Conservation (phyloP, 108 stramenopile genomes). For the Skeletonema costatum region DNA sequence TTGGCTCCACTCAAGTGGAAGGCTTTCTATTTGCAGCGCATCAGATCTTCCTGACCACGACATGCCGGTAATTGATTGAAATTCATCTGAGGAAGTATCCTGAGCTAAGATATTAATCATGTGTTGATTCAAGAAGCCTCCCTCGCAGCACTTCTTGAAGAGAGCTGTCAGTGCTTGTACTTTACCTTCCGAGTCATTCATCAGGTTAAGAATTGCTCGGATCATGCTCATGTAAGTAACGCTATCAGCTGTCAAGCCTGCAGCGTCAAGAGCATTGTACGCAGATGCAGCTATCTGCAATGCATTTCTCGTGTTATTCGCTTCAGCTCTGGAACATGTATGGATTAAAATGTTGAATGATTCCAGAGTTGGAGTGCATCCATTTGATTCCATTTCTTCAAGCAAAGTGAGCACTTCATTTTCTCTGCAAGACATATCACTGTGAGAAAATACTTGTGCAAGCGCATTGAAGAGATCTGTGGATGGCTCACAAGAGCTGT, state of each 20-base stretch:
- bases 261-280: slow-evolving; percentile 24
- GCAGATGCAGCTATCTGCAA: slow-evolving; percentile 37
- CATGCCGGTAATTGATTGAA: slow-evolving; percentile 21
- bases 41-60: background rate
- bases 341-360: slow-evolving; percentile 49
- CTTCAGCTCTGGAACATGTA: slow-evolving; percentile 20
- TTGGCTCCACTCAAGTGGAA: slow-evolving; percentile 36
- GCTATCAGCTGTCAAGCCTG: slow-evolving; percentile 36
- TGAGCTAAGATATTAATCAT: slow-evolving; percentile 35
- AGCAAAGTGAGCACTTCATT: slow-evolving; percentile 26
- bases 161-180: slow-evolving; percentile 10
- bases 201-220: slow-evolving; percentile 26
- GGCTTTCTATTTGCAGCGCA: slow-evolving; percentile 4
- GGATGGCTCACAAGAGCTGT: slow-evolving; percentile 19
- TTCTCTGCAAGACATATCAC: slow-evolving; percentile 18
- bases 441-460: slow-evolving; percentile 22
- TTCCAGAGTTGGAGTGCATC: slow-evolving; percentile 26
- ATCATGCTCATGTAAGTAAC: slow-evolving; percentile 46
- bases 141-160: slow-evolving; percentile 35
- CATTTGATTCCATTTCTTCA: slow-evolving; percentile 35
- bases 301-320: slow-evolving; percentile 21
- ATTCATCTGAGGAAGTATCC: slow-evolving; percentile 16
- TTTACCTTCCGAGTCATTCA: slow-evolving; percentile 22
- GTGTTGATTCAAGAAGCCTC: slow-evolving; percentile 41
- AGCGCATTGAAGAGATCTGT: slow-evolving; percentile 20